These are phyloP conservation scores for Saturnispora dispora DNA, from an alignment of 805 yeast species.

Conservation along the genomic window DNA sequence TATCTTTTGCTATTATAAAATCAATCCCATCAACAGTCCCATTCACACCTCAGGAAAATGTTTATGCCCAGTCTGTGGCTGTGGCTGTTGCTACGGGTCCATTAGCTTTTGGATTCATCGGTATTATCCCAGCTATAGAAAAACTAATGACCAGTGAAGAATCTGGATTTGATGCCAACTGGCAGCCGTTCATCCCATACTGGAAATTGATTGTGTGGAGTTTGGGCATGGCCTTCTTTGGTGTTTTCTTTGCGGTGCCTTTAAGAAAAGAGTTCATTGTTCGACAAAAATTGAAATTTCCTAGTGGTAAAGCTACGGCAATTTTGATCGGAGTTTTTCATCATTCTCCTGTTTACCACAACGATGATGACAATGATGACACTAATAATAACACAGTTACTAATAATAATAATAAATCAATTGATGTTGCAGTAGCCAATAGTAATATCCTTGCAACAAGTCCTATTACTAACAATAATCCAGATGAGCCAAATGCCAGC, in stretches of 20 bases:
- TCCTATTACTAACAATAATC: neutral
- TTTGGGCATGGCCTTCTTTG: conserved; percentile 81
- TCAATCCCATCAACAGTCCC: conserved; percentile 36
- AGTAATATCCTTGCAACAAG: neutral
- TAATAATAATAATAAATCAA: neutral
- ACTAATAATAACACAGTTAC: neutral
- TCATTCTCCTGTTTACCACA: conserved; percentile 34
- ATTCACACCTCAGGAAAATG: conserved; percentile 88
- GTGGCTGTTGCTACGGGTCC: conserved; percentile 99
- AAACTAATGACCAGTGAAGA: conserved; percentile 74
- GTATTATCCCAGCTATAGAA: conserved; percentile 93
- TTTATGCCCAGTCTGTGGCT: conserved; percentile 82
- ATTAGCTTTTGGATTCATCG: conserved; percentile 87
- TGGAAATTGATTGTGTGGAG: conserved; percentile 72
- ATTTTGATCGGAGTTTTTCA: conserved; percentile 83
- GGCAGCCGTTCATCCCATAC: conserved; percentile 28
- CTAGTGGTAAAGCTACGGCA: conserved; percentile 95
- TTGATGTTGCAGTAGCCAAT: neutral
- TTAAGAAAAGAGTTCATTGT: conserved; percentile 78
- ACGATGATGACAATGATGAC: neutral
- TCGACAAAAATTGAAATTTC: conserved; percentile 82
- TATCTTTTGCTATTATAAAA: conserved; percentile 79
- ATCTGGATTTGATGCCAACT: conserved; percentile 45
- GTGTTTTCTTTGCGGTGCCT: conserved; percentile 91
- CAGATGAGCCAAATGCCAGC: neutral